Evolutionary conservation across 768 basidiomycete species (phyloP), one percentile per base, ranked within the genome.

Genomic region (Russula olivacea): DNA sequence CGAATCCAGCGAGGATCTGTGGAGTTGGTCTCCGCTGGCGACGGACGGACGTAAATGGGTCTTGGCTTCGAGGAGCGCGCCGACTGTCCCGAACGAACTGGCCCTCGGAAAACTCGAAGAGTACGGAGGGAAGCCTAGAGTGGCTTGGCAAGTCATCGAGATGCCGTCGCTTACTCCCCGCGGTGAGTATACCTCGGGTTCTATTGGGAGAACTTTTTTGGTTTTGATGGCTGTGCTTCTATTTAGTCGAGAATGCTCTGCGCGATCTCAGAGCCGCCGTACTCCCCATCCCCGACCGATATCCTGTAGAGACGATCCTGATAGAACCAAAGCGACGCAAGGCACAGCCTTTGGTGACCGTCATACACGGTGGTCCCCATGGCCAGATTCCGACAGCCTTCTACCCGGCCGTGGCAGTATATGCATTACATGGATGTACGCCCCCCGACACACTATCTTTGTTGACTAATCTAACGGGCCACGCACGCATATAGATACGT

Each of bases 361-460:
- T 69, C 10, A 68, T 70, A 19, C 75, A 74, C 59, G 75, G 75
- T 2, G 75, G 75, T 0, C 75, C 75, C 1, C 73, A 75, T 59
- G 55, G 55, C 1, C 65, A 67, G 2, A 61, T 48, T 9, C 59
- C 63, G 3, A 70, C 69, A 10, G 64, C 65, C 11, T 75, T 69
- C 41, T 47, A 53, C 25, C 63, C 70, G 0, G 23, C 61, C 0
- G 11, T 63, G 0, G 65, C 61, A 0, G 71, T 69, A 11, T 63
- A 65, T 14, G 65, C 67, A 12, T 45, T 68, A 6, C 66, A 66
- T 40, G 71, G 71, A 47, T 72, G 71, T 73, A 68, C 41, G 65
- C 21, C 15, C 32, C 50, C 36, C 53, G 25, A 34, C 11, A 36
- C 49, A 15, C 6, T 49, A 15, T 38, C 11, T 5, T n/a, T 30